Conservation (phyloP, 1,284 basidiomycete species). For the Exsudoporus floridanus region DNA sequence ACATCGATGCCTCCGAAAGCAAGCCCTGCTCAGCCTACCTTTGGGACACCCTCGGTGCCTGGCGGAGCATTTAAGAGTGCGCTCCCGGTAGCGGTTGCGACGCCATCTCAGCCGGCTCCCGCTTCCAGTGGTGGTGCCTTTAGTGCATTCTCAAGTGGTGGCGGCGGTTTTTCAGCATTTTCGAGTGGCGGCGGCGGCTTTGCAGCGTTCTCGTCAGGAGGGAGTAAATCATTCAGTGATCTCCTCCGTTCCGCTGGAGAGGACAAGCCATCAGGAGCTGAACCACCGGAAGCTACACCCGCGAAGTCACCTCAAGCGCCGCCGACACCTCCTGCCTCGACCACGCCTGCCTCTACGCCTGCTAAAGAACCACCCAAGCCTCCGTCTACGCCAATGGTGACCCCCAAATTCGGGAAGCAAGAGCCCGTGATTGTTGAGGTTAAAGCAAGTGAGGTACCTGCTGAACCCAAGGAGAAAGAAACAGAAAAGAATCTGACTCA, state of each 20-base stretch:
- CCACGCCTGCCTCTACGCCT: conserved; percentile 18
- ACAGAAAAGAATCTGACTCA: conserved; percentile 4
- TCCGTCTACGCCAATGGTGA: not conserved
- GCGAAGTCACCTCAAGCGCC: conserved; percentile 4
- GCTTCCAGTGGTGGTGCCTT: conserved; percentile 17
- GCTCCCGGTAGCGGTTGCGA: conserved; percentile 7
- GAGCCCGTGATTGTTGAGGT: conserved; percentile 1
- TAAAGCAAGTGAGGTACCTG: not conserved
- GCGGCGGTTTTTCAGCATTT: conserved; percentile 32
- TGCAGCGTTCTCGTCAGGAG: conserved; percentile 31
- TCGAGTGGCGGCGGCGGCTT: conserved; percentile 27
- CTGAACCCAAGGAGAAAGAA: conserved; percentile 11
- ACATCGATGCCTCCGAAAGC: conserved; percentile 37
- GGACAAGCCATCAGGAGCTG: conserved; percentile 3
- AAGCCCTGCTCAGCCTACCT: conserved; percentile 36
- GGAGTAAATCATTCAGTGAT: conserved; percentile 42
- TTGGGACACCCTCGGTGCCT: conserved; percentile 28
- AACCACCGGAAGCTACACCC: conserved; percentile 13
- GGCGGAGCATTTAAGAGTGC: conserved; percentile 14
- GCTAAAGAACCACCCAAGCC: conserved; percentile 10
- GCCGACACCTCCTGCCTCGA: conserved; percentile 6
- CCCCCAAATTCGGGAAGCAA: not conserved
- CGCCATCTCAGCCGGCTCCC: conserved; percentile 6
- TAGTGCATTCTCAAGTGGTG: conserved; percentile 18
- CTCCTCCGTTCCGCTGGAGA: conserved; percentile 37